A percentile compares a stretch with the other conserved stretches of the same genome.
These are phyloP conservation scores for Globisporangium uncinulatum DNA, from an alignment of 352 stramenopile species.

Conservation along the genomic window DNA sequence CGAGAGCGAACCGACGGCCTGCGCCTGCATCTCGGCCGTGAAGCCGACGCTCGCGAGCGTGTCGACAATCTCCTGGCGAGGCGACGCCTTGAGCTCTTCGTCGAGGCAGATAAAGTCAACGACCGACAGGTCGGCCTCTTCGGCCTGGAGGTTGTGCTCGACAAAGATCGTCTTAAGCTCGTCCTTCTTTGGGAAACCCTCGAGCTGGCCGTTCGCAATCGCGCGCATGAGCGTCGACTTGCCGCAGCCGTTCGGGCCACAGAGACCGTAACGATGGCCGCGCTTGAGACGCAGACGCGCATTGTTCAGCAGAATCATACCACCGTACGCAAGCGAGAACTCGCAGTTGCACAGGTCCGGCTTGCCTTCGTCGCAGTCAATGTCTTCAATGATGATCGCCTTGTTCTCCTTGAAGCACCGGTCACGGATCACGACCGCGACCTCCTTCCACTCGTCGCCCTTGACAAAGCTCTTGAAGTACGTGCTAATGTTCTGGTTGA, in stretches of 20 bases:
- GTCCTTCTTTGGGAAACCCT: slow-evolving; percentile 96
- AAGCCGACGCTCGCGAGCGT: slow-evolving; percentile 96
- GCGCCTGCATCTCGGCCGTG: slow-evolving; percentile 92
- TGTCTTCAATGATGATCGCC: slow-evolving; percentile 91
- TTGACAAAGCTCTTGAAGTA: slow-evolving; percentile 89
- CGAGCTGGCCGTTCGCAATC: slow-evolving; percentile 91
- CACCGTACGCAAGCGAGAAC: slow-evolving; percentile 96
- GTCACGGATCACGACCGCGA: slow-evolving; percentile 74
- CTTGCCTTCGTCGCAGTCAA: slow-evolving; percentile 96
- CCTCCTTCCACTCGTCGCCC: slow-evolving; percentile 51
- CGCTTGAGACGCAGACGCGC: slow-evolving; percentile 96
- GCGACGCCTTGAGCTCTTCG: slow-evolving; percentile 92
- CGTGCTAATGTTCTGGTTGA: slow-evolving; percentile 86
- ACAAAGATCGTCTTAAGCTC: slow-evolving; percentile 88
- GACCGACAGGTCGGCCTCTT: slow-evolving; percentile 84
- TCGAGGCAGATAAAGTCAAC: slow-evolving; percentile 95
- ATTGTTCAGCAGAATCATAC: slow-evolving; percentile 95
- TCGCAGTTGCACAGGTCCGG: slow-evolving; percentile 98
- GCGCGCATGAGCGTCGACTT: slow-evolving; percentile 98
- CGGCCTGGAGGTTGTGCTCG: too few species aligned
- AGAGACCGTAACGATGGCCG: slow-evolving; percentile 95
- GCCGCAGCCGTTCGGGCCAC: slow-evolving; percentile 94
- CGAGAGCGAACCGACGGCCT: slow-evolving; percentile 92
- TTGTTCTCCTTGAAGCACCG: slow-evolving; percentile 89
- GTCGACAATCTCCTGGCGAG: slow-evolving; percentile 90